phyloP scores from a whole-genome alignment of 805 yeast genomes.

The Candida qinlingensis region DNA sequence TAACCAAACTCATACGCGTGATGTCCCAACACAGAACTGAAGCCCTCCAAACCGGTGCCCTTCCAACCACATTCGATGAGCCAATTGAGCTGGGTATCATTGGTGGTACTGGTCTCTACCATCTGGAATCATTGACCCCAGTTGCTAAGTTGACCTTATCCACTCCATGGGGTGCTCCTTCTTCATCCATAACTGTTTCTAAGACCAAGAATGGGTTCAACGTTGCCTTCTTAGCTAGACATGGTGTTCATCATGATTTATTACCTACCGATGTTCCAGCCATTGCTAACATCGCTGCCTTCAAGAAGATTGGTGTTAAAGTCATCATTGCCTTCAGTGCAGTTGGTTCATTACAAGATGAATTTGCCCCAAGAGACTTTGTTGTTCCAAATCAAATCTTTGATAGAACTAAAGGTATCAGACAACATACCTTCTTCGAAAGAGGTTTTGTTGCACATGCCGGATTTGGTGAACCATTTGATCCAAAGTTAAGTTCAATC shows the following conservation, averaged over 20 bases:
- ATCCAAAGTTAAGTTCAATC: slow-evolving; percentile 59
- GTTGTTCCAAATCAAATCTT: slow-evolving; percentile 95
- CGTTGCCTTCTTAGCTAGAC: slow-evolving; percentile 92
- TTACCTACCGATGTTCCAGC: slow-evolving; percentile 91
- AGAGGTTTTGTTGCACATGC: slow-evolving; percentile 96
- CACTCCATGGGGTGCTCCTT: slow-evolving; percentile 98
- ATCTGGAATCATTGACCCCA: slow-evolving; percentile 73
- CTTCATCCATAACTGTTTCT: slow-evolving; percentile 90
- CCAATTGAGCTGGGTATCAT: slow-evolving; percentile 82
- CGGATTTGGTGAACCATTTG: slow-evolving; percentile 96
- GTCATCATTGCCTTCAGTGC: slow-evolving; percentile 92
- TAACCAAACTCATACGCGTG: neutral
- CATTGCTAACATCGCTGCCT: slow-evolving; percentile 92
- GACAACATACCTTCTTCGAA: slow-evolving; percentile 80
- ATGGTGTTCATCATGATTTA: slow-evolving; percentile 84
- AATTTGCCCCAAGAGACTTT: slow-evolving; percentile 90
- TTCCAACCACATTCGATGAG: slow-evolving; percentile 51
- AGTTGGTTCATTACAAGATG: slow-evolving; percentile 88
- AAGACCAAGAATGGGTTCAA: slow-evolving; percentile 70
- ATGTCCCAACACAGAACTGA: slow-evolving; percentile 28
- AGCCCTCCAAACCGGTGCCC: slow-evolving; percentile 3
- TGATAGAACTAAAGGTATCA: slow-evolving; percentile 93
- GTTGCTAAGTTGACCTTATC: slow-evolving; percentile 77
- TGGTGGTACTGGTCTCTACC: slow-evolving; percentile 98
- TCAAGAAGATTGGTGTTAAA: slow-evolving; percentile 80